Conservation (phyloP, 768 basidiomycete genomes). For the Leccinum olivaceopallidum region DNA sequence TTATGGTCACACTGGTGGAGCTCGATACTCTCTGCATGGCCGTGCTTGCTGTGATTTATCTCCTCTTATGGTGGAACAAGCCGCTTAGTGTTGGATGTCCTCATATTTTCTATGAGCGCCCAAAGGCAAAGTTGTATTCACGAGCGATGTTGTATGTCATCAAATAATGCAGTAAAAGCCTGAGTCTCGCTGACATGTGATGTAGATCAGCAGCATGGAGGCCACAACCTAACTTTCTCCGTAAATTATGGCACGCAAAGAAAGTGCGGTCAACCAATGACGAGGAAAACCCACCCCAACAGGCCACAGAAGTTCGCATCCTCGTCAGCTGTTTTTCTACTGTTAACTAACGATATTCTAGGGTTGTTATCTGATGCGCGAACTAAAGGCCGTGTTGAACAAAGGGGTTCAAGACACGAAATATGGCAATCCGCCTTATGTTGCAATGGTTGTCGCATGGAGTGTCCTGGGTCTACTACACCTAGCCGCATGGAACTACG, state of each 20-base stretch:
- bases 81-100: not conserved
- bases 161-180: not conserved
- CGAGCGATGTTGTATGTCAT: not conserved
- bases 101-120: not conserved
- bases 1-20: not conserved
- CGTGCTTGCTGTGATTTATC: not conserved
- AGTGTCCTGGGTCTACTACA: not conserved
- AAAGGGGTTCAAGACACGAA: not conserved
- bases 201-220: not conserved
- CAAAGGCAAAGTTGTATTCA: not conserved
- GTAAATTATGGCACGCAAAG: not conserved
- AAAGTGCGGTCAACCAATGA: not conserved
- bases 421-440: not conserved
- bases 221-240: not conserved
- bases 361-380: not conserved
- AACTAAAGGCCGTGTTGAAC: not conserved
- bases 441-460: not conserved
- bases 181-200: not conserved
- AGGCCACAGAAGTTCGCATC: not conserved
- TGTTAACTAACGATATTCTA: not conserved
- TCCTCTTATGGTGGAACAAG: not conserved
- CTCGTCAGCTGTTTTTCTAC: not conserved
- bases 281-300: not conserved
- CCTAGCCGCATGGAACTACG: not conserved
- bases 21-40: not conserved